Percentiles rank a stretch among this genome's conserved stretches.
Conservation (phyloP, 1,284 basidiomycete species). For the Ustilago vetiveriae region DNA sequence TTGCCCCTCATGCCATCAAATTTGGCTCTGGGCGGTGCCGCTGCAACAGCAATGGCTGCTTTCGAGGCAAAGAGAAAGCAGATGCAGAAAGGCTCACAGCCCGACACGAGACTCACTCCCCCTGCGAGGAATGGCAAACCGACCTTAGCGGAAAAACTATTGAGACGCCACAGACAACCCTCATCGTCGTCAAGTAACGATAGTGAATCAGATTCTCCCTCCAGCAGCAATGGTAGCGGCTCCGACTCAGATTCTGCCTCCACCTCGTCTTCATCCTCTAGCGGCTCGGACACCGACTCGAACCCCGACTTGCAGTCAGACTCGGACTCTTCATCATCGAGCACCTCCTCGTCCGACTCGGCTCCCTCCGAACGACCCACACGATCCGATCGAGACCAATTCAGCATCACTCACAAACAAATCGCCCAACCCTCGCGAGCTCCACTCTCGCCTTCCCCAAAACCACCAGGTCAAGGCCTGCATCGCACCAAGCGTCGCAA, state of each 20-base stretch:
- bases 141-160: too few species aligned
- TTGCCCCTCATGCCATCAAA: conserved; percentile 14
- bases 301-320: conserved; percentile 6
- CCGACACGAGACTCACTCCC: too few species aligned
- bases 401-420: background rate
- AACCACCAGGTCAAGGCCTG: conserved; percentile 49
- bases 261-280: conserved; percentile 2
- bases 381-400: background rate
- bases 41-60: conserved; percentile 32
- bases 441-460: too few species aligned
- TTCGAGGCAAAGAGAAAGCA: conserved; percentile 29
- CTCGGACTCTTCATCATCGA: conserved; percentile 1
- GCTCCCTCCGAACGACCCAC: conserved; percentile 20
- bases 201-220: background rate
- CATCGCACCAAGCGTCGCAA: conserved; percentile 48
- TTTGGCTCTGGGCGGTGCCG: background rate
- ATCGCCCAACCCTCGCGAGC: too few species aligned
- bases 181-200: conserved; percentile 6
- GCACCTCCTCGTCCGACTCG: conserved; percentile 15
- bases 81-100: background rate
- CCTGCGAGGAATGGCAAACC: too few species aligned
- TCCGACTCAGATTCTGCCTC: conserved; percentile 10
- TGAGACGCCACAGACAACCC: background rate
- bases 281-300: conserved; percentile 1
- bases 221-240: background rate